A percentile compares a stretch with the other conserved stretches of the same genome.
Evolutionary conservation across 2,329 filamentous ascomycete genomes (phyloP).

Genomic region (Sporothrix curviconia): DNA sequence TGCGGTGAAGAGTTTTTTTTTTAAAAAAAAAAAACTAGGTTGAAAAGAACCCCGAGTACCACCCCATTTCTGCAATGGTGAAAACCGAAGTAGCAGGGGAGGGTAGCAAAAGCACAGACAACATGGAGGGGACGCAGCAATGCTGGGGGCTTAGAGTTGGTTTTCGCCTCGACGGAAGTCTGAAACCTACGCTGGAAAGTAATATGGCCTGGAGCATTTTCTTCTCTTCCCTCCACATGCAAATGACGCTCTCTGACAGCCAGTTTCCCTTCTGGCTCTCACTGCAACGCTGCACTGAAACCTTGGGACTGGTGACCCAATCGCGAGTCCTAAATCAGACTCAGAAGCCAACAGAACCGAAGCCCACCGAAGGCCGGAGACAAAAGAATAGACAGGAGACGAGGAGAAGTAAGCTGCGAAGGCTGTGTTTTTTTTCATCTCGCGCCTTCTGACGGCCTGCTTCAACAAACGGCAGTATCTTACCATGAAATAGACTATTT

Average conservation of each 20-base stretch:
- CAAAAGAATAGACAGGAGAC: not conserved
- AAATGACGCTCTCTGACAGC: not conserved
- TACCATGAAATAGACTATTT: too few relatives aligned
- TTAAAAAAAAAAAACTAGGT: not conserved
- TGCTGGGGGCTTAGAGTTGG: not conserved
- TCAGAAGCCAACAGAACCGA: not conserved
- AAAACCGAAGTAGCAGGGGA: not conserved
- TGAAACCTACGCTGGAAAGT: constrained; percentile 8
- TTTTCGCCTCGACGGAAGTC: not conserved
- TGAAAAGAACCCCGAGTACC: not conserved
- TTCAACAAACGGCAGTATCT: too few relatives aligned
- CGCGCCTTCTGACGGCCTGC: too few relatives aligned
- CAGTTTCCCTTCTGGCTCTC: not conserved
- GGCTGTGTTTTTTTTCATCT: too few relatives aligned
- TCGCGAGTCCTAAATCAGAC: not conserved
- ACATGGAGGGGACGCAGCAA: constrained; percentile 1
- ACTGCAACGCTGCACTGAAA: constrained; percentile 11
- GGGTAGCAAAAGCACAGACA: not conserved
- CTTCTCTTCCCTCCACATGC: not conserved
- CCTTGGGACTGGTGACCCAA: constrained; percentile 1
- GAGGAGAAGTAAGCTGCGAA: not conserved
- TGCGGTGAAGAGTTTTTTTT: too few relatives aligned
- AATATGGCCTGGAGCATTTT: not conserved
- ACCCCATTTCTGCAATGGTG: too few relatives aligned
- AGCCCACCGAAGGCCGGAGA: not conserved